A percentile compares a stretch with the other conserved stretches of the same genome.
phyloP scores from a whole-genome alignment of 2,329 filamentous ascomycete species.

The Colletotrichum liaoningense region DNA sequence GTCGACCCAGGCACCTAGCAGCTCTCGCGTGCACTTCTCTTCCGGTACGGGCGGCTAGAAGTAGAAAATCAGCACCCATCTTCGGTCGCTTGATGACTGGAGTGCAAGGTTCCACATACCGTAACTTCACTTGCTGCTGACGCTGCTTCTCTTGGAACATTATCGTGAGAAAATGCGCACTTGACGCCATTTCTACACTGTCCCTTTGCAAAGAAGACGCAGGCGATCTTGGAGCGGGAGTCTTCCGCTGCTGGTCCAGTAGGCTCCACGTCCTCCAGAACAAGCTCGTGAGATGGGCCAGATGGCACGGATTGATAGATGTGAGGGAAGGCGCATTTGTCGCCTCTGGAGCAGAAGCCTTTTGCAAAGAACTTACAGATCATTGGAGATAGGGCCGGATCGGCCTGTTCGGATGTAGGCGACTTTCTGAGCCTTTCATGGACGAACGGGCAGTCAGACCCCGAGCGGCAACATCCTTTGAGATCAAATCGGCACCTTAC shows the following conservation, averaged over 20 bases:
- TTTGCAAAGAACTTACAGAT: background rate
- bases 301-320: background rate
- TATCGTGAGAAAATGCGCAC: background rate
- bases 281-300: too few species aligned
- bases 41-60: background rate
- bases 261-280: background rate
- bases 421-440: background rate
- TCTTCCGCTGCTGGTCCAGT: background rate
- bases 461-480: background rate
- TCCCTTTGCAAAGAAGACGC: background rate
- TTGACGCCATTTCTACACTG: background rate
- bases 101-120: background rate
- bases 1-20: background rate
- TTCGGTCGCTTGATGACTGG: background rate
- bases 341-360: background rate
- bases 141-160: background rate
- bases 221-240: background rate
- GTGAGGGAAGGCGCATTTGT: background rate
- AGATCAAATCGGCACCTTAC: background rate
- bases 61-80: background rate
- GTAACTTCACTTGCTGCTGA: background rate
- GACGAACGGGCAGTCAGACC: background rate
- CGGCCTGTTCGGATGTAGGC: background rate
- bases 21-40: background rate
- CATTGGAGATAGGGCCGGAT: background rate